A percentile compares a stretch with the other conserved stretches of the same genome.
Evolutionary conservation across 176 grass and related monocot genomes (phyloP).

Genomic region (Olyra latifolia): DNA sequence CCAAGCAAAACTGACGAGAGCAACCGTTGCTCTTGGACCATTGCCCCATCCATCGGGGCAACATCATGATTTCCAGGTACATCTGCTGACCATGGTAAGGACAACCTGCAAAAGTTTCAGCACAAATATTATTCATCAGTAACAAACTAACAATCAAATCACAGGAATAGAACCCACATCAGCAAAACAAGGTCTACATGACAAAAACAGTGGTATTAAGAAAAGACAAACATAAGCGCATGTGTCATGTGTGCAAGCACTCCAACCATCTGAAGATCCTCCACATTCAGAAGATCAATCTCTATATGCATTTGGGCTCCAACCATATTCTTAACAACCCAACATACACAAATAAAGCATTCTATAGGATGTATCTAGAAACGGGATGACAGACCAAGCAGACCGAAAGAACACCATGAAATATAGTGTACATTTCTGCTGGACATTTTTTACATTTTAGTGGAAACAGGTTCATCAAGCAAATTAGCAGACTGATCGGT

Average conservation of each 20-base stretch:
- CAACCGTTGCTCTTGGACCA: constrained; percentile 31
- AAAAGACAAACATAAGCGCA: background rate
- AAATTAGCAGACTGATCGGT: background rate
- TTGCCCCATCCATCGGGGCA: constrained; percentile 61
- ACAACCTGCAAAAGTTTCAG: constrained; percentile 56
- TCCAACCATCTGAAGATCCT: background rate
- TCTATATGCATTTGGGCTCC: background rate
- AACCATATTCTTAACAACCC: background rate
- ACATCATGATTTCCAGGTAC: constrained; percentile 59
- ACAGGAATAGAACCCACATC: background rate
- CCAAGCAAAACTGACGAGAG: constrained; percentile 32
- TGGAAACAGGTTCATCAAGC: background rate
- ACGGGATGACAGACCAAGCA: background rate
- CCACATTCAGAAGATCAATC: background rate
- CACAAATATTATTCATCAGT: background rate
- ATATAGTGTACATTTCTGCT: background rate
- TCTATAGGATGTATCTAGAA: background rate
- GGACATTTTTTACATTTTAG: background rate
- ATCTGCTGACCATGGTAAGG: constrained; percentile 71
- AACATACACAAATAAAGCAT: background rate
- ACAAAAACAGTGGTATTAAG: background rate
- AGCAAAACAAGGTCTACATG: background rate
- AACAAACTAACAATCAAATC: background rate
- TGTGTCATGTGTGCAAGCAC: too few relatives aligned
- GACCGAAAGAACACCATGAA: background rate